Percentiles rank a stretch among this genome's conserved stretches.
Conservation (phyloP, 768 basidiomycete species). For the Podaxis mareebaensis region DNA sequence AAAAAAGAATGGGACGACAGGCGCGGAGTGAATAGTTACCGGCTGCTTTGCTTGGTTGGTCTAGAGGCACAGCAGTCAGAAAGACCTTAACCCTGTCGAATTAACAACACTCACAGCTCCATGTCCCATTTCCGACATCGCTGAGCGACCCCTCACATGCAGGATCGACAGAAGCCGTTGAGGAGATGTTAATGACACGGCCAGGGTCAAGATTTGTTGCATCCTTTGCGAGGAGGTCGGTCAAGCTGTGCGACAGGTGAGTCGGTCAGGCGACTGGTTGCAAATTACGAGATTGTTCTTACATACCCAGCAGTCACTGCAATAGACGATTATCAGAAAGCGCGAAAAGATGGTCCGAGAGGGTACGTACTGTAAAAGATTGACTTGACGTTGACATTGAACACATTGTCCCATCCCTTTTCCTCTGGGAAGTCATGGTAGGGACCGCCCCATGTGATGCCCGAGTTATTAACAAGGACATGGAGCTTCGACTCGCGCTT, state of each 20-base stretch:
- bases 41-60: constrained; percentile 84
- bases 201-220: constrained; percentile 64
- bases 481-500: constrained; percentile 73
- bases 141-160: constrained; percentile 52
- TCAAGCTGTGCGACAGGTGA: constrained; percentile 35
- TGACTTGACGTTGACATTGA: constrained; percentile 84
- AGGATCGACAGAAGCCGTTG: constrained; percentile 59
- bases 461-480: constrained; percentile 84
- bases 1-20: neutral
- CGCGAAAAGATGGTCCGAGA: constrained; percentile 9
- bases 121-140: constrained; percentile 61
- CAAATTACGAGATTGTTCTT: neutral
- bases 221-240: constrained; percentile 66
- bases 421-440: constrained; percentile 74
- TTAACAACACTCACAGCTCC: constrained; percentile 65
- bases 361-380: constrained; percentile 70
- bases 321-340: neutral
- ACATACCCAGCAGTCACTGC: constrained; percentile 56
- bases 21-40: constrained; percentile 29
- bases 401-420: constrained; percentile 83
- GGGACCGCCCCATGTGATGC: constrained; percentile 75
- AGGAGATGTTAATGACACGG: constrained; percentile 83
- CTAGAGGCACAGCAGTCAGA: constrained; percentile 34
- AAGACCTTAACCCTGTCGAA: neutral
- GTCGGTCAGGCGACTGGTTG: neutral